Evolutionary conservation across 2,329 filamentous ascomycete genomes (phyloP).

Genomic region (Tolypocladium sp.): DNA sequence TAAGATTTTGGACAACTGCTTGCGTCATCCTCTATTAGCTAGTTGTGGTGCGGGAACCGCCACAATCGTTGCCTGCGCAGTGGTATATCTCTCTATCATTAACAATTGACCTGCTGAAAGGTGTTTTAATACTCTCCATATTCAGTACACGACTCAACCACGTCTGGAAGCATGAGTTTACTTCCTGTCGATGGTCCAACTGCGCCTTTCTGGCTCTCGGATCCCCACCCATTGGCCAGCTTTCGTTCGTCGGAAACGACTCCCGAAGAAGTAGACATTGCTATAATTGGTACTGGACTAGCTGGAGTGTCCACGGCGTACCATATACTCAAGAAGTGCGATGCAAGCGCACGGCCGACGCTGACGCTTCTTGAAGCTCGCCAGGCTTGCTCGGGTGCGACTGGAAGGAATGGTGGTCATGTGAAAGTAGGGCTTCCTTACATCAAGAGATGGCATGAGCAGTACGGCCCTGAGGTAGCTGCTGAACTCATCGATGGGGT

Average conservation of each 20-base stretch:
- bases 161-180: background rate
- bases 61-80: background rate
- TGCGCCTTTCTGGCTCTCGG: background rate
- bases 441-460: background rate
- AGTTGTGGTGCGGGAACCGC: background rate
- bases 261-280: background rate
- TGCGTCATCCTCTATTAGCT: background rate
- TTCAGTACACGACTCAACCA: background rate
- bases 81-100: background rate
- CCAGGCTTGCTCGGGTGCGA: background rate
- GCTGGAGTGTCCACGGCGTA: background rate
- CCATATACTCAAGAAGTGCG: background rate
- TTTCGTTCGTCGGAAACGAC: background rate
- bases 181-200: background rate
- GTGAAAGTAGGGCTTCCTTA: background rate
- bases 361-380: background rate
- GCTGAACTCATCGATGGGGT: background rate
- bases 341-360: background rate
- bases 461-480: background rate
- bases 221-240: background rate
- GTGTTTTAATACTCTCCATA: background rate
- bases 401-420: background rate
- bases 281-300: background rate
- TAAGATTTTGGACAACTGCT: background rate
- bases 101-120: background rate